Conservation (phyloP, 2,329 filamentous ascomycete species). For the Alternaria atra region DNA sequence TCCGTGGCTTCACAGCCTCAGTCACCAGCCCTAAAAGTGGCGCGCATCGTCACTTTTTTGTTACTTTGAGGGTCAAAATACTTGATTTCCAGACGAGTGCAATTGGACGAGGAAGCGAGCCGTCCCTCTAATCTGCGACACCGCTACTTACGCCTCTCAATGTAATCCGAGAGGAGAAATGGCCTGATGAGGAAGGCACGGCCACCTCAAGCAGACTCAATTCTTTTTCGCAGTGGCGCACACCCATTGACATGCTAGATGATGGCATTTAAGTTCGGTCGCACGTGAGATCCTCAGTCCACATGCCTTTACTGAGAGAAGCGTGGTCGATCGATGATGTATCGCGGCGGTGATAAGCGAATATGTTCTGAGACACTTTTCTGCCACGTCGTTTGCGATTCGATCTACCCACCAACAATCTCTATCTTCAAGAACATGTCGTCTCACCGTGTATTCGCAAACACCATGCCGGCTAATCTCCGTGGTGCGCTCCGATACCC, state of each 20-base stretch:
- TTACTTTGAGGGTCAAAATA: conserved; percentile 9
- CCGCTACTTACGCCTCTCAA: conserved; percentile 12
- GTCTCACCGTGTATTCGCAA: conserved; percentile 1
- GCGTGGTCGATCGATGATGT: background rate
- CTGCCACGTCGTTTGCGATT: background rate
- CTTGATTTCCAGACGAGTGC: background rate
- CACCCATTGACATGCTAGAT: background rate
- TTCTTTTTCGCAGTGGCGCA: conserved; percentile 3
- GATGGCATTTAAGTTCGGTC: background rate
- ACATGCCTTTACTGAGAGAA: background rate
- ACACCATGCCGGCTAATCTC: conserved; percentile 6
- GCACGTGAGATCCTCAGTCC: background rate
- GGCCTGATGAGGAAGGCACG: conserved; percentile 15
- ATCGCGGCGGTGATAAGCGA: background rate
- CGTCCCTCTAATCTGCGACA: conserved; percentile 14
- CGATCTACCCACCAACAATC: background rate
- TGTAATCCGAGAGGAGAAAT: background rate
- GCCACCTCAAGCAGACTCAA: conserved; percentile 38
- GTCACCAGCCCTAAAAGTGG: conserved; percentile 10
- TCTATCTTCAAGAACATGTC: background rate
- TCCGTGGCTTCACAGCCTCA: conserved; percentile 17
- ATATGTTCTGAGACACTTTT: background rate
- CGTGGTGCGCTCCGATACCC: background rate
- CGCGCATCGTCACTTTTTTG: background rate
- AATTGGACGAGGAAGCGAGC: background rate